Percentiles rank a stretch among this genome's conserved stretches.
phyloP scores from a whole-genome alignment of 768 basidiomycete species.

The Solioccasus polychromus region DNA sequence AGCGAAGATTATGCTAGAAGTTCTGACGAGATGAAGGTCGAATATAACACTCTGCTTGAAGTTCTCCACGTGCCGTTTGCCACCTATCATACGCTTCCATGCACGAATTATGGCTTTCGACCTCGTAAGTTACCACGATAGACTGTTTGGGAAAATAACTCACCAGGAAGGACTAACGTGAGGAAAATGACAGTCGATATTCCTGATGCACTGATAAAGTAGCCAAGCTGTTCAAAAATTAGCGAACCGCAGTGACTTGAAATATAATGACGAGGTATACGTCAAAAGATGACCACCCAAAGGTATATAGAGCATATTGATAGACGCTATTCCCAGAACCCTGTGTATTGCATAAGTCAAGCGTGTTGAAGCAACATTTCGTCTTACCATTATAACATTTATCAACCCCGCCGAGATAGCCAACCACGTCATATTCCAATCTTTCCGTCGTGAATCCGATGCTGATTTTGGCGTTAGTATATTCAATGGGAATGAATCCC shows the following conservation, averaged over 20 bases:
- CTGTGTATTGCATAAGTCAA: not conserved
- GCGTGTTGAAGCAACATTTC: too few species aligned
- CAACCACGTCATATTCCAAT: conserved; percentile 1
- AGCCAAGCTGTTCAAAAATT: not conserved
- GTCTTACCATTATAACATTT: not conserved
- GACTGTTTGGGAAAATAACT: too few species aligned
- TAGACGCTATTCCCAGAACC: conserved; percentile 1
- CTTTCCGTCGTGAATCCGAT: not conserved
- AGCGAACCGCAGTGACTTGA: not conserved
- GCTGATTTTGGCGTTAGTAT: not conserved
- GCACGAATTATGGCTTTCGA: not conserved
- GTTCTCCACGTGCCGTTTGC: not conserved
- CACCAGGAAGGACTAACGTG: not conserved
- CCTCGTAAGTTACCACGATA: not conserved
- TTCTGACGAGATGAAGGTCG: not conserved
- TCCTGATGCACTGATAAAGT: conserved; percentile 3
- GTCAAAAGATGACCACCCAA: conserved; percentile 1
- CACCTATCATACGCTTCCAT: not conserved
- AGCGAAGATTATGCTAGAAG: not conserved
- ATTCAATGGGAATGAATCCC: conserved; percentile 5
- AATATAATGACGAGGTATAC: not conserved
- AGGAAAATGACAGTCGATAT: conserved; percentile 3
- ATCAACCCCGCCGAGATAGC: conserved; percentile 1
- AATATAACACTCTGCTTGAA: not conserved
- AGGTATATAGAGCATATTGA: conserved; percentile 3